A percentile compares a stretch with the other conserved stretches of the same genome.
These are phyloP conservation scores for Annulohypoxylon nitens DNA, from an alignment of 495 filamentous ascomycete species.

Conservation along the genomic window DNA sequence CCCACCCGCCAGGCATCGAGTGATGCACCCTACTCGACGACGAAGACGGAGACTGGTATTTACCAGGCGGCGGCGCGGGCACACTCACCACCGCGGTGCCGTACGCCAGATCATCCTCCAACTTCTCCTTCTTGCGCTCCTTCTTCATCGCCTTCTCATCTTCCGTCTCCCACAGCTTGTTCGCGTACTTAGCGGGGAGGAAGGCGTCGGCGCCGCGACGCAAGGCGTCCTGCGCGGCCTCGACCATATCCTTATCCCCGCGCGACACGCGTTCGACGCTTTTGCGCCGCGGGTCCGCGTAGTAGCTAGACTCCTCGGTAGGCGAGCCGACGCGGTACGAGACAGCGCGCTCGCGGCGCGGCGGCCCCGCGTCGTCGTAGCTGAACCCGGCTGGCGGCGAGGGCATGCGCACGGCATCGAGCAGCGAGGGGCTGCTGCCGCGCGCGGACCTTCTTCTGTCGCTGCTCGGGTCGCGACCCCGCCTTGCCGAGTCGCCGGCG, in stretches of 20 bases:
- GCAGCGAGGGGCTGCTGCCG: slow-evolving; percentile 52
- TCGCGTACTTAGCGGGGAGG: slow-evolving; percentile 47
- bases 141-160: slow-evolving; percentile 43
- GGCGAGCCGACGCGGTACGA: slow-evolving; percentile 59
- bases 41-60: slow-evolving; percentile 48
- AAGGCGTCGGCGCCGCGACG: slow-evolving; percentile 46
- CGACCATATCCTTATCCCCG: slow-evolving; percentile 59
- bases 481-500: slow-evolving; percentile 67
- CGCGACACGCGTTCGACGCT: slow-evolving; percentile 53
- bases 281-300: slow-evolving; percentile 42
- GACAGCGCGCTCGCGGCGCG: slow-evolving; percentile 47
- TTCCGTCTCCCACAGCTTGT: slow-evolving; percentile 41
- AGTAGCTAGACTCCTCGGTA: slow-evolving; percentile 48
- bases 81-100: slow-evolving; percentile 49
- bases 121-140: slow-evolving; percentile 51
- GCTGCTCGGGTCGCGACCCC: slow-evolving; percentile 61
- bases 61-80: slow-evolving; percentile 13
- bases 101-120: slow-evolving; percentile 63
- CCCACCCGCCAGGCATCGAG: slow-evolving; percentile 62
- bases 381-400: slow-evolving; percentile 54
- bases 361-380: slow-evolving; percentile 47
- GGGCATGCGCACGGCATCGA: slow-evolving; percentile 64
- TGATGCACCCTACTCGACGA: slow-evolving; percentile 56
- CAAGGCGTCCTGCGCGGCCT: slow-evolving; percentile 47
- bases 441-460: slow-evolving; percentile 60